phyloP scores from a whole-genome alignment of 495 filamentous ascomycete genomes.

The Clohesyomyces aquaticus region DNA sequence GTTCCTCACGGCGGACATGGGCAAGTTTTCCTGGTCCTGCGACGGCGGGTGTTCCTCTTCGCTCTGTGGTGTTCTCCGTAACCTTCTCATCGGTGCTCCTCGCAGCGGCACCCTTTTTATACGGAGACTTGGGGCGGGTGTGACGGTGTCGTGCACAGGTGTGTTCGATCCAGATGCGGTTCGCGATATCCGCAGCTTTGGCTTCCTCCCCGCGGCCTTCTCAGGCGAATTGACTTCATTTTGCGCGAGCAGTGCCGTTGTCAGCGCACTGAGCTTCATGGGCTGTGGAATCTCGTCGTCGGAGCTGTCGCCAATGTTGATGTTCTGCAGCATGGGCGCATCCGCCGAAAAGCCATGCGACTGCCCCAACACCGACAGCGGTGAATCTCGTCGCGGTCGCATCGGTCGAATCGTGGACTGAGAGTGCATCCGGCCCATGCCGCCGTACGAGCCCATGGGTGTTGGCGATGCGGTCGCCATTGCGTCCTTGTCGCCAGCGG shows the following conservation, averaged over 20 bases:
- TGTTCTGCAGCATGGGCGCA: slow-evolving; percentile 44
- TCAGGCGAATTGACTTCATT: slow-evolving; percentile 43
- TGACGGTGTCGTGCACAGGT: slow-evolving; percentile 39
- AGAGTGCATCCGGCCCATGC: slow-evolving; percentile 33
- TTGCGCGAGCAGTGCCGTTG: slow-evolving; percentile 48
- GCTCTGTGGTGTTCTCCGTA: slow-evolving; percentile 39
- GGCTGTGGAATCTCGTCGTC: slow-evolving; percentile 49
- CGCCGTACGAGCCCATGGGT: slow-evolving; percentile 33
- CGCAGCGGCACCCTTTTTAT: slow-evolving; percentile 39
- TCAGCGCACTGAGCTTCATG: slow-evolving; percentile 49
- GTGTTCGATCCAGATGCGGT: slow-evolving; percentile 36
- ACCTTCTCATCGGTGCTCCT: slow-evolving; percentile 39
- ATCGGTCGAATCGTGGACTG: slow-evolving; percentile 28
- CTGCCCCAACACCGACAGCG: slow-evolving; percentile 43
- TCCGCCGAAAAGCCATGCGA: slow-evolving; percentile 43
- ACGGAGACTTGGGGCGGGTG: slow-evolving; percentile 39
- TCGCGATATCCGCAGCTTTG: slow-evolving; percentile 35
- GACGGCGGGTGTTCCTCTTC: slow-evolving; percentile 39
- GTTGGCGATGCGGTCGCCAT: slow-evolving; percentile 43
- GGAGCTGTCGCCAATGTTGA: slow-evolving; percentile 48
- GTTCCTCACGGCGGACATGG: slow-evolving; percentile 30
- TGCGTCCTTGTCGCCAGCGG: background rate
- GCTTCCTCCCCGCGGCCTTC: slow-evolving; percentile 32
- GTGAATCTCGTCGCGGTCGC: slow-evolving; percentile 44
- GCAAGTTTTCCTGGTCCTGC: slow-evolving; percentile 42